phyloP scores from a whole-genome alignment of 176 grass and related monocot genomes.

The Lolium perenne region DNA sequence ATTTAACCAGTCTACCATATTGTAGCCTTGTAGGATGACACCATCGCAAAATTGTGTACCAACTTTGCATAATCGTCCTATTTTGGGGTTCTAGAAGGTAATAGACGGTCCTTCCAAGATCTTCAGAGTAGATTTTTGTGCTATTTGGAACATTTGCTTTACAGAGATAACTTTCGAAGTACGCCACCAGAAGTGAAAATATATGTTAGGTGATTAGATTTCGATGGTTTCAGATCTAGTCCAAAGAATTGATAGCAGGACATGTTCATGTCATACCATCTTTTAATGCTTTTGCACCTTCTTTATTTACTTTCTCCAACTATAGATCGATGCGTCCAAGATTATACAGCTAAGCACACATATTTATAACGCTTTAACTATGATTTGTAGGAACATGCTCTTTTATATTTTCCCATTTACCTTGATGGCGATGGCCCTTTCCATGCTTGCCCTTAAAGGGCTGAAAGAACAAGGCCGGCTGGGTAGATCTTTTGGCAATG shows the following conservation, averaged over 20 bases:
- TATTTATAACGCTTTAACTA: slow-evolving; percentile 31
- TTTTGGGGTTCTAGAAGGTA: slow-evolving; percentile 10
- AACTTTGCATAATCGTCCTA: slow-evolving; percentile 30
- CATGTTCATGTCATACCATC: not conserved
- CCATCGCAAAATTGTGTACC: not conserved
- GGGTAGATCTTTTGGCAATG: slow-evolving; percentile 88
- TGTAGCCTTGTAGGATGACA: not conserved
- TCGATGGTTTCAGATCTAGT: not conserved
- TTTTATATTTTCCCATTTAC: slow-evolving; percentile 72
- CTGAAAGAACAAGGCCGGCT: slow-evolving; percentile 93
- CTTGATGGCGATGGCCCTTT: slow-evolving; percentile 68
- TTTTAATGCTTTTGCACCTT: slow-evolving; percentile 9
- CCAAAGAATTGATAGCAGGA: slow-evolving; percentile 1
- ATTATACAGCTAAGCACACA: not conserved
- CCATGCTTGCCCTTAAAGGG: slow-evolving; percentile 83
- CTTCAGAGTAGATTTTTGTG: not conserved
- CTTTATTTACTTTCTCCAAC: slow-evolving; percentile 14
- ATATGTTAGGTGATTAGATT: not conserved
- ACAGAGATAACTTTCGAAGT: not conserved
- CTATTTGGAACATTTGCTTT: slow-evolving; percentile 8
- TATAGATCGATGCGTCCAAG: slow-evolving; percentile 15
- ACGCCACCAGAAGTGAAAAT: not conserved
- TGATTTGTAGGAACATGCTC: slow-evolving; percentile 75
- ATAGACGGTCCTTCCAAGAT: not conserved
- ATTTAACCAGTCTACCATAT: not conserved